Evolutionary conservation across 768 basidiomycete genomes (phyloP).

Genomic region (Royoungia palumana): DNA sequence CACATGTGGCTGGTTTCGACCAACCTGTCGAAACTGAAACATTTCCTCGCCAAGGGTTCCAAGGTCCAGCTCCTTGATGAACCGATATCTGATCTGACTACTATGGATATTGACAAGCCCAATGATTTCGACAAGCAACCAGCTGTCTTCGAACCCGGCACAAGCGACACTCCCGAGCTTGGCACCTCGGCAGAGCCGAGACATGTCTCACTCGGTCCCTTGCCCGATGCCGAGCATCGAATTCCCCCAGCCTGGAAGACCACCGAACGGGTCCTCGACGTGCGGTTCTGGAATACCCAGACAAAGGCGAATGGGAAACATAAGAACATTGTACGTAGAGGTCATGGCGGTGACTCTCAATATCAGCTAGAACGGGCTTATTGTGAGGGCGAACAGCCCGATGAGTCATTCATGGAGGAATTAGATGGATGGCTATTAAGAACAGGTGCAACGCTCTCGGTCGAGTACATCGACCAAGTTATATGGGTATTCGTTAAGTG

Average conservation of each 20-base stretch:
- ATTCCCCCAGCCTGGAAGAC: conserved; percentile 85
- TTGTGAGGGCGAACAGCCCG: conserved; percentile 63
- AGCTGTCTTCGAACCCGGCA: conserved; percentile 40
- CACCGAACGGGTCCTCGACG: conserved; percentile 87
- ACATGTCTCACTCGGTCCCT: conserved; percentile 34
- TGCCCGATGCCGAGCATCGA: conserved; percentile 66
- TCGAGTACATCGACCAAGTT: conserved; percentile 56
- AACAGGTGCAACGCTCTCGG: conserved; percentile 42
- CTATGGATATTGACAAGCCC: conserved; percentile 28
- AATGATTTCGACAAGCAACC: conserved; percentile 19
- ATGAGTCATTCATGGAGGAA: conserved; percentile 49
- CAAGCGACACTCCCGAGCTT: conserved; percentile 35
- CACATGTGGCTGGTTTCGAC: conserved; percentile 85
- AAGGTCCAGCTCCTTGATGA: conserved; percentile 62
- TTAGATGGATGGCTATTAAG: conserved; percentile 49
- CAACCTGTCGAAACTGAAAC: conserved; percentile 62
- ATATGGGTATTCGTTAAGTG: conserved; percentile 90
- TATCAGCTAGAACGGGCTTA: conserved; percentile 40
- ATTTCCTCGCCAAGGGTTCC: conserved; percentile 70
- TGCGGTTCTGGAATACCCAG: conserved; percentile 58
- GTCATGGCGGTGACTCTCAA: conserved; percentile 28
- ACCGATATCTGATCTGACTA: conserved; percentile 30
- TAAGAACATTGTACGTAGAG: conserved; percentile 24
- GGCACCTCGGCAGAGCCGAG: conserved; percentile 30
- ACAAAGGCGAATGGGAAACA: conserved; percentile 11